phyloP scores from a whole-genome alignment of 2,329 filamentous ascomycete genomes.

The Diaporthe vexans region DNA sequence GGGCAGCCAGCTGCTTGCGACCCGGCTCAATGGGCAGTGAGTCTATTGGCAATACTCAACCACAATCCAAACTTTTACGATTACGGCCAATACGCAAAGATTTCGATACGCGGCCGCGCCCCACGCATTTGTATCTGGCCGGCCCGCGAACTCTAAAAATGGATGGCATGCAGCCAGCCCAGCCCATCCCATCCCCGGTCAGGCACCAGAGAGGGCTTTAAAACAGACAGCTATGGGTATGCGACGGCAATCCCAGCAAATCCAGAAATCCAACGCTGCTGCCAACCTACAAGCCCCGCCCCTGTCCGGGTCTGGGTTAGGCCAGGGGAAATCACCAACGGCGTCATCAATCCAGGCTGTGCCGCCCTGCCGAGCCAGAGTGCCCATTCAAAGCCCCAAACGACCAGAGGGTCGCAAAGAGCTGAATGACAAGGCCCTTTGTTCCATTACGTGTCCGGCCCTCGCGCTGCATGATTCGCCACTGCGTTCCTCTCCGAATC shows the following conservation, averaged over 20 bases:
- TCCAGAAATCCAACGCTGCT: not conserved
- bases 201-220: not conserved
- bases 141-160: slow-evolving; percentile 34
- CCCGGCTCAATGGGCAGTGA: not conserved
- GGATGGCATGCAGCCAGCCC: slow-evolving; percentile 30
- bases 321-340: slow-evolving; percentile 32
- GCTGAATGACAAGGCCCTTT: slow-evolving; percentile 31
- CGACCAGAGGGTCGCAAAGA: not conserved
- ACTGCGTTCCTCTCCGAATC: slow-evolving; percentile 1
- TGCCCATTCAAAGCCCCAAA: slow-evolving; percentile 29
- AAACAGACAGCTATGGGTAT: slow-evolving; percentile 4
- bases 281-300: slow-evolving; percentile 12
- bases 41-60: slow-evolving; percentile 21
- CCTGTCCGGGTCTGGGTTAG: slow-evolving; percentile 1
- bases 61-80: not conserved
- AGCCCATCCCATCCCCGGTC: slow-evolving; percentile 2
- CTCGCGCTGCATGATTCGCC: slow-evolving; percentile 28
- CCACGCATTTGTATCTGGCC: slow-evolving; percentile 30
- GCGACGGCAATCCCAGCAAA: not conserved
- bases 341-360: slow-evolving; percentile 32
- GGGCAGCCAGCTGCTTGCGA: not conserved
- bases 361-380: slow-evolving; percentile 22
- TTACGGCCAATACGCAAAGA: slow-evolving; percentile 17
- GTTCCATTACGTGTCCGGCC: slow-evolving; percentile 26
- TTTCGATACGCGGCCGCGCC: slow-evolving; percentile 24